phyloP scores from a whole-genome alignment of 192 early-diverging fungal species.

The Coemansia sp. region DNA sequence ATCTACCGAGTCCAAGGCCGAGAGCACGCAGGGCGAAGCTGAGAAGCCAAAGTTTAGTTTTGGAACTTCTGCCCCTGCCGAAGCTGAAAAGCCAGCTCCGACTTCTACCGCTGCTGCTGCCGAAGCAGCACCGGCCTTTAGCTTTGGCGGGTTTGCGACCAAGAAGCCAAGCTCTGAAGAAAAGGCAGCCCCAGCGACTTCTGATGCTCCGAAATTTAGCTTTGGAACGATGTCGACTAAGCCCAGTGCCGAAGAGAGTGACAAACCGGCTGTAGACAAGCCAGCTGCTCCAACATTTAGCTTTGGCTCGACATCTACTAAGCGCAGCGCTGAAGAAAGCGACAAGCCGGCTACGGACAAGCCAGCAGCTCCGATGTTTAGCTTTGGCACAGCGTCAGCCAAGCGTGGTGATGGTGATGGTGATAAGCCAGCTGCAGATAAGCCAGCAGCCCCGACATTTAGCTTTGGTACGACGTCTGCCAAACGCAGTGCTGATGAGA shows the following conservation, averaged over 20 bases:
- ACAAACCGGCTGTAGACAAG: constrained; percentile 2
- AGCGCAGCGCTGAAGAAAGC: neutral
- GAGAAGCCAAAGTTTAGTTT: constrained; percentile 19
- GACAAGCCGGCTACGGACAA: constrained; percentile 1
- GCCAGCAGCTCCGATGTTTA: constrained; percentile 9
- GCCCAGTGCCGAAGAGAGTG: constrained; percentile 1
- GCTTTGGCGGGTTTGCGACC: constrained; percentile 16
- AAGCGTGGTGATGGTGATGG: constrained; percentile 1
- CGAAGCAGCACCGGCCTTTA: constrained; percentile 11
- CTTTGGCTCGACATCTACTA: constrained; percentile 5
- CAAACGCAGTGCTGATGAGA: constrained; percentile 4
- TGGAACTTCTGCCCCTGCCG: neutral
- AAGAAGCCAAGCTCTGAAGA: constrained; percentile 10
- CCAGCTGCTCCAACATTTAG: constrained; percentile 9
- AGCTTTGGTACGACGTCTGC: constrained; percentile 10
- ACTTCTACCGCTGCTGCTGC: neutral
- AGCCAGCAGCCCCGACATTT: constrained; percentile 13
- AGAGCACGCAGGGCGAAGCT: neutral
- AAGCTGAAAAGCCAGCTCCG: constrained; percentile 3
- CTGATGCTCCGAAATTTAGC: constrained; percentile 10
- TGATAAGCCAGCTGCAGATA: neutral
- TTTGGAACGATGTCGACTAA: constrained; percentile 8
- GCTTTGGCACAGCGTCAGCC: constrained; percentile 5
- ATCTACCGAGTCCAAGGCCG: neutral
- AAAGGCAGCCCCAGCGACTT: constrained; percentile 2